These are phyloP conservation scores for Pleurotus platypus DNA, from an alignment of 768 basidiomycete species.

Conservation along the genomic window DNA sequence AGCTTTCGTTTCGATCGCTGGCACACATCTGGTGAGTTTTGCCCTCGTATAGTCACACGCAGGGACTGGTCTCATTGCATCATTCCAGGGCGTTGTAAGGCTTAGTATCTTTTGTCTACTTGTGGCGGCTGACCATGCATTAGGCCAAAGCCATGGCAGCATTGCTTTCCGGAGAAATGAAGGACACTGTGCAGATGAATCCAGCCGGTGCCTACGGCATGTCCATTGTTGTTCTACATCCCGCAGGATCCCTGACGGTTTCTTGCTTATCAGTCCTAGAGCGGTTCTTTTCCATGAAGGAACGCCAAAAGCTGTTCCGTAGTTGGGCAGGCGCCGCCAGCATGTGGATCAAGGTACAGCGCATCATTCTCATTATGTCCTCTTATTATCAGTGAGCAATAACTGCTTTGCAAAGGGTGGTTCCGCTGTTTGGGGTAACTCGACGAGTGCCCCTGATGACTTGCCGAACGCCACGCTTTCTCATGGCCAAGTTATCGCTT, in stretches of 20 bases:
- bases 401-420: constrained; percentile 54
- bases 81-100: constrained; percentile 67
- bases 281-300: constrained; percentile 86
- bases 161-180: constrained; percentile 93
- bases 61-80: constrained; percentile 4
- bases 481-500: constrained; percentile 82
- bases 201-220: constrained; percentile 75
- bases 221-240: constrained; percentile 6
- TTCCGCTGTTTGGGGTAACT: constrained; percentile 78
- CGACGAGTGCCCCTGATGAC: constrained; percentile 79
- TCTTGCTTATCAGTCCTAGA: constrained; percentile 54
- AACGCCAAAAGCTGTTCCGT: constrained; percentile 86
- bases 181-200: constrained; percentile 85
- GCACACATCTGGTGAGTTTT: constrained; percentile 72
- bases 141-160: constrained; percentile 94
- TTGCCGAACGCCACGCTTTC: constrained; percentile 45
- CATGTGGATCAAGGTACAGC: constrained; percentile 83
- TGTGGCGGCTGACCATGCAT: not conserved
- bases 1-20: constrained; percentile 78
- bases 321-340: constrained; percentile 95
- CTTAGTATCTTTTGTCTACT: not conserved
- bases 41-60: not conserved
- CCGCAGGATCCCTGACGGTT: not conserved
- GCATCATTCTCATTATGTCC: not conserved
- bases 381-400: not conserved